Conservation (phyloP, 2,329 filamentous ascomycete species). For the Blastomyces silverae region DNA sequence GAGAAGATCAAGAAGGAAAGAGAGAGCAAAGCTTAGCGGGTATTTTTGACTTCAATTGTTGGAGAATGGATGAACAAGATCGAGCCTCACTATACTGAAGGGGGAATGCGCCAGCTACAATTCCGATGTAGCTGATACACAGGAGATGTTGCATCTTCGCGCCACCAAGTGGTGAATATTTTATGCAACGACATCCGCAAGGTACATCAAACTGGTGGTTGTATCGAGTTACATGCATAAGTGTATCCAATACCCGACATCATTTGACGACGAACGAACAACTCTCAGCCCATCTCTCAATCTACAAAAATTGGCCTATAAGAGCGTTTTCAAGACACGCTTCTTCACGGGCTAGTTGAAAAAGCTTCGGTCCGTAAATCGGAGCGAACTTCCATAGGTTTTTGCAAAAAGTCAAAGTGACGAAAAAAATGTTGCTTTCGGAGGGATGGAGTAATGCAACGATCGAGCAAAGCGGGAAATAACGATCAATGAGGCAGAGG, state of each 20-base stretch:
- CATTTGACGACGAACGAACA: neutral
- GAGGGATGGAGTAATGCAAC: neutral
- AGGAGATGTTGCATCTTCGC: neutral
- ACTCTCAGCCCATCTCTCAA: neutral
- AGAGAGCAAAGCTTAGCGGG: conserved; percentile 15
- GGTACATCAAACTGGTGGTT: neutral
- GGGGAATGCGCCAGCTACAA: neutral
- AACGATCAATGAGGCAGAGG: neutral
- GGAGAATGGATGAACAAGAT: neutral
- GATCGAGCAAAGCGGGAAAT: neutral
- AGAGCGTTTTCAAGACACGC: neutral
- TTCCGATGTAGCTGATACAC: neutral
- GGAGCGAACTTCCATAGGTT: too few species aligned
- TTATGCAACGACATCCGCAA: neutral
- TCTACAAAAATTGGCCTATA: neutral
- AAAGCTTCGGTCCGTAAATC: neutral
- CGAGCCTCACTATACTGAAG: neutral
- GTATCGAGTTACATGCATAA: neutral
- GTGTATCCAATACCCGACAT: neutral
- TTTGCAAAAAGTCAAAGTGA: neutral
- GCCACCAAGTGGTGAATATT: neutral
- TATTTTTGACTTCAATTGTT: neutral
- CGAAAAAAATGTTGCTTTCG: neutral
- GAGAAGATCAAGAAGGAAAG: conserved; percentile 40
- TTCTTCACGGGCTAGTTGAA: neutral